These are phyloP conservation scores for Apiospora hydei DNA, from an alignment of 2,329 filamentous ascomycete species.

Conservation along the genomic window DNA sequence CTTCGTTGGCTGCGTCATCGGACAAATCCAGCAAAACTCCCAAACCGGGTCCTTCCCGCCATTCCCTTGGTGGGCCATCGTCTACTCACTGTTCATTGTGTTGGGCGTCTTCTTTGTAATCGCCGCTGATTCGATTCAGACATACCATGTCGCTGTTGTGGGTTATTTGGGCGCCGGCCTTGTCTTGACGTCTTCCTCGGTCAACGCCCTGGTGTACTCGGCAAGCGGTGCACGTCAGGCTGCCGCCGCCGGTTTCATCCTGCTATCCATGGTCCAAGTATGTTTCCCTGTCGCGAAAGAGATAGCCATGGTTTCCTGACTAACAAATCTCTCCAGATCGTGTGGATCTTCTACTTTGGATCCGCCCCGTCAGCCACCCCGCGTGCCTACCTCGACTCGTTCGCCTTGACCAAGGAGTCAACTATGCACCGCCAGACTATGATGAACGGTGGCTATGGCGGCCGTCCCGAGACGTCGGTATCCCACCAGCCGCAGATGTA, in stretches of 20 bases:
- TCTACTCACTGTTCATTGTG: slow-evolving; percentile 86
- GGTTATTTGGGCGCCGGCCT: slow-evolving; percentile 86
- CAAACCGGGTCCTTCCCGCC: slow-evolving; percentile 68
- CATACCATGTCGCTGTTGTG: slow-evolving; percentile 90
- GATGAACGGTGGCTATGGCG: slow-evolving; percentile 65
- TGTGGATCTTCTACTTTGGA: slow-evolving; percentile 99
- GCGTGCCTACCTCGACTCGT: slow-evolving; percentile 93
- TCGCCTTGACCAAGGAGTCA: slow-evolving; percentile 89
- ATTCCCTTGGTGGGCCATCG: slow-evolving; percentile 90
- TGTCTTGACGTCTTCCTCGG: slow-evolving; percentile 83
- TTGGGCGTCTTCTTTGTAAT: slow-evolving; percentile 82
- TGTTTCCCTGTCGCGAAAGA: slow-evolving; percentile 46
- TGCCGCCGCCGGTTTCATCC: slow-evolving; percentile 89
- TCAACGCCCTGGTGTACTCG: slow-evolving; percentile 86
- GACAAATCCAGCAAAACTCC: slow-evolving; percentile 58
- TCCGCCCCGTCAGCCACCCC: slow-evolving; percentile 87
- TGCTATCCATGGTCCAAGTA: slow-evolving; percentile 92
- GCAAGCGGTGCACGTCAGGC: slow-evolving; percentile 79
- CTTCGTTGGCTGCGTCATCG: slow-evolving; percentile 85
- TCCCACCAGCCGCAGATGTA: slow-evolving; percentile 94
- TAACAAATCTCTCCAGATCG: slow-evolving; percentile 64
- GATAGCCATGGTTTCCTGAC: not conserved
- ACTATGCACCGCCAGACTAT: slow-evolving; percentile 67
- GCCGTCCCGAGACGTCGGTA: slow-evolving; percentile 83
- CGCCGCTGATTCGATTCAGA: slow-evolving; percentile 82